Evolutionary conservation across 305 asterid genomes (phyloP).

Genomic region (Rubia tinctorum): DNA sequence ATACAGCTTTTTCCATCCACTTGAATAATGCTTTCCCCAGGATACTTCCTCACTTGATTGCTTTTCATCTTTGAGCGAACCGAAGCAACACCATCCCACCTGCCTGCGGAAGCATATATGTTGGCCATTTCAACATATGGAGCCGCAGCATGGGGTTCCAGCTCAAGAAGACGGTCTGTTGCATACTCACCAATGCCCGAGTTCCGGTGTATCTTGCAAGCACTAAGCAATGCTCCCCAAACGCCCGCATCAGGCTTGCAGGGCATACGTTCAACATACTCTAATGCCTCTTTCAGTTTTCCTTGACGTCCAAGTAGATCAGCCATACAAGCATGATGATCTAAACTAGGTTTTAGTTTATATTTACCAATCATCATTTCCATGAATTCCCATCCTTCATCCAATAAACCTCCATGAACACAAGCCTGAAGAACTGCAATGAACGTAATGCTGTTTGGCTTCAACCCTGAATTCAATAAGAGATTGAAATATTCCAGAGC

Average conservation of each 20-base stretch:
- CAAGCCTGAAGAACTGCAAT: constrained; percentile 73
- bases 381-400: constrained; percentile 43
- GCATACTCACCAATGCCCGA: constrained; percentile 47
- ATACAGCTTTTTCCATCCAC: constrained; percentile 41
- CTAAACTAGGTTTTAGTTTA: constrained; percentile 37
- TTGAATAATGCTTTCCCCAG: constrained; percentile 50
- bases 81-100: constrained; percentile 51
- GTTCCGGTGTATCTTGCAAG: constrained; percentile 53
- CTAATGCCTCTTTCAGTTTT: constrained; percentile 49
- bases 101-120: constrained; percentile 50
- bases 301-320: constrained; percentile 68
- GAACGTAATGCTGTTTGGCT: constrained; percentile 54
- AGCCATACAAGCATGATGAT: constrained; percentile 57
- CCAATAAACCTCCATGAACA: constrained; percentile 57
- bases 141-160: constrained; percentile 55
- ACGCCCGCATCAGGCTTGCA: constrained; percentile 56
- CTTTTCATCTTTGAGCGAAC: constrained; percentile 47
- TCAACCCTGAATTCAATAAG: constrained; percentile 41
- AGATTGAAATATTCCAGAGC: constrained; percentile 39
- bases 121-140: constrained; percentile 74
- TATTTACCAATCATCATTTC: constrained; percentile 37
- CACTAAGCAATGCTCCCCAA: constrained; percentile 60
- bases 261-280: constrained; percentile 47
- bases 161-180: constrained; percentile 35
- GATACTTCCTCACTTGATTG: constrained; percentile 43